These are phyloP conservation scores for Tricholoma hemisulphureum DNA, from an alignment of 768 basidiomycete genomes.

Conservation along the genomic window DNA sequence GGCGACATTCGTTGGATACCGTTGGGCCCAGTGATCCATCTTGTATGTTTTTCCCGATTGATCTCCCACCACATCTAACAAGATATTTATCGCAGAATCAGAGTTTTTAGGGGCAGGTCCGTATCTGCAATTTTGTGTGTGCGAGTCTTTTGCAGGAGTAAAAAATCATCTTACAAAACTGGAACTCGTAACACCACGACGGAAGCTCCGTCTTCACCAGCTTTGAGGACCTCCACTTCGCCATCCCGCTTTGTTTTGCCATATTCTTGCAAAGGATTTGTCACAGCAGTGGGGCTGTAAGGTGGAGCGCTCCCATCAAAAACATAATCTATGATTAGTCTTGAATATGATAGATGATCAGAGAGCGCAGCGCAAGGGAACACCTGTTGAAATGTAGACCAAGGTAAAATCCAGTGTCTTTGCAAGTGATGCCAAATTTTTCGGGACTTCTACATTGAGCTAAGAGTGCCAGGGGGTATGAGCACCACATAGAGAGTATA, in stretches of 20 bases:
- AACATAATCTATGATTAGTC: constrained; percentile 70
- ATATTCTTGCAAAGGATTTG: constrained; percentile 89
- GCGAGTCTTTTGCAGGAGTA: constrained; percentile 1
- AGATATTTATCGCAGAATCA: constrained; percentile 86
- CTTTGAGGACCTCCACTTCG: constrained; percentile 66
- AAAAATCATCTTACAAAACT: constrained; percentile 59
- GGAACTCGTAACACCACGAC: constrained; percentile 83
- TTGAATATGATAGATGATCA: not conserved
- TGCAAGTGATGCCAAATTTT: constrained; percentile 65
- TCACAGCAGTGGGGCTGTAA: constrained; percentile 68
- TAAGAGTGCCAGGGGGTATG: constrained; percentile 26
- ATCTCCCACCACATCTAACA: constrained; percentile 84
- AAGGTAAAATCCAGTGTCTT: constrained; percentile 62
- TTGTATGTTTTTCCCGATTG: constrained; percentile 85
- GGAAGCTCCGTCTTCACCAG: constrained; percentile 50
- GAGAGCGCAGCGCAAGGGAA: not conserved
- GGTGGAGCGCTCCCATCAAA: constrained; percentile 94
- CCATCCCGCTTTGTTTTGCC: constrained; percentile 86
- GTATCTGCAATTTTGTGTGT: constrained; percentile 54
- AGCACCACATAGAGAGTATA: not conserved
- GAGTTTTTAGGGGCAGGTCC: constrained; percentile 82
- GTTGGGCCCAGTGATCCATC: constrained; percentile 94
- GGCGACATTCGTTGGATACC: constrained; percentile 88
- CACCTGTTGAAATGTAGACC: constrained; percentile 91
- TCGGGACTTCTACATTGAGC: constrained; percentile 82